Conservation (phyloP, 2,329 filamentous ascomycete genomes). For the Talaromyces sp. region DNA sequence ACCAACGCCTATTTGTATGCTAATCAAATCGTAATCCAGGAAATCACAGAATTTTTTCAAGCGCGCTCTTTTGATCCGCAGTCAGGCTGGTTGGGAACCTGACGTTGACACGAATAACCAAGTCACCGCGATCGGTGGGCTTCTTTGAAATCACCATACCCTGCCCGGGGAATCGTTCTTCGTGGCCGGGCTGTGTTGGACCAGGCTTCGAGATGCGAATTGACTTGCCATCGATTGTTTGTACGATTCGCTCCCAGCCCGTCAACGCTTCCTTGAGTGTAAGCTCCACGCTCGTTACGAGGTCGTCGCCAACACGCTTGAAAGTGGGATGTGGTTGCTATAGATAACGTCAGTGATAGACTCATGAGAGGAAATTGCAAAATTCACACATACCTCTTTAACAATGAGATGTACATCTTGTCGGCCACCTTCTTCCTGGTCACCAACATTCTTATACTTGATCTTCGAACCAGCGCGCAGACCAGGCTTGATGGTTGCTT, state of each 20-base stretch:
- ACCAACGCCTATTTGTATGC: constrained; percentile 32
- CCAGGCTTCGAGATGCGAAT: constrained; percentile 77
- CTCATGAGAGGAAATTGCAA: background rate
- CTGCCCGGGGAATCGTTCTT: constrained; percentile 78
- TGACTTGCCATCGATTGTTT: constrained; percentile 89
- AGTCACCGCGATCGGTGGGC: constrained; percentile 79
- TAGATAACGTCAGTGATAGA: constrained; percentile 44
- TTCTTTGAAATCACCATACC: constrained; percentile 97
- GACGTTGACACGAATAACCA: constrained; percentile 88
- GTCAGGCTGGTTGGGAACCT: constrained; percentile 85
- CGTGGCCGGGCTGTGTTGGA: constrained; percentile 81
- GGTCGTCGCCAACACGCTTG: constrained; percentile 83
- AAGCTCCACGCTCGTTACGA: constrained; percentile 76
- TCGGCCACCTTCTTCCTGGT: constrained; percentile 93
- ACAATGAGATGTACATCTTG: constrained; percentile 96
- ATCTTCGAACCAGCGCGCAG: constrained; percentile 98
- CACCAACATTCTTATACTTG: constrained; percentile 96
- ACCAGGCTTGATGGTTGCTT: constrained; percentile 93
- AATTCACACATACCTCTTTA: constrained; percentile 71
- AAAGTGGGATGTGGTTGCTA: constrained; percentile 87
- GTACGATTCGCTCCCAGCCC: constrained; percentile 88
- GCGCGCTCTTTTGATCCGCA: constrained; percentile 72
- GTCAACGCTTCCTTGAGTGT: constrained; percentile 92
- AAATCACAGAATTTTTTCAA: constrained; percentile 71
- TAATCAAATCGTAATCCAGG: constrained; percentile 7